These are phyloP conservation scores for Pleurotus cornucopiae DNA, from an alignment of 768 basidiomycete genomes.

Conservation along the genomic window DNA sequence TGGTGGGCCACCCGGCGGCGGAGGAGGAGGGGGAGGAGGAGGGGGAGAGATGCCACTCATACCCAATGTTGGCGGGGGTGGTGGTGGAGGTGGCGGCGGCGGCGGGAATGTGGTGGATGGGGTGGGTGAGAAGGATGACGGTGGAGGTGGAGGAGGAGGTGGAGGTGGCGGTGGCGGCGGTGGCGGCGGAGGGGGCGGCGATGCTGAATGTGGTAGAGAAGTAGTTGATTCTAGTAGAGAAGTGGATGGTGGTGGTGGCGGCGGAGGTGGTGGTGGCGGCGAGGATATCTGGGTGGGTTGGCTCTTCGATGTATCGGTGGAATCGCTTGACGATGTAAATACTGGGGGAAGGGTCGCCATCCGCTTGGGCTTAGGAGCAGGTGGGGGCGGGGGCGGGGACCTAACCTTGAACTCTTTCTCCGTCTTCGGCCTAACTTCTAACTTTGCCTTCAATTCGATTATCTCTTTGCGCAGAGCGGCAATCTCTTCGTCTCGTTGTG, in stretches of 20 bases:
- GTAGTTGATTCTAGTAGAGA: too few species aligned
- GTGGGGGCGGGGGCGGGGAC: constrained; percentile 60
- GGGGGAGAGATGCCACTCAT: constrained; percentile 31
- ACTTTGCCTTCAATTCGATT: constrained; percentile 43
- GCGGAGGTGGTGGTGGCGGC: constrained; percentile 3
- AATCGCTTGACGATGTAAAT: neutral
- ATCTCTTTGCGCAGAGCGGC: constrained; percentile 45
- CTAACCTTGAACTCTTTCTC: constrained; percentile 72
- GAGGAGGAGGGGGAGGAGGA: constrained; percentile 31
- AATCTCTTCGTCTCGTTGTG: constrained; percentile 68
- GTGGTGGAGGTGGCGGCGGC: constrained; percentile 18
- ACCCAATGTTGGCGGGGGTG: constrained; percentile 15
- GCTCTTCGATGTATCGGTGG: neutral
- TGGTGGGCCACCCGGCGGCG: constrained; percentile 22
- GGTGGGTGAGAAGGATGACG: constrained; percentile 24
- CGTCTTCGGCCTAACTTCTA: constrained; percentile 49
- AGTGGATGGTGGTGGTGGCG: constrained; percentile 12
- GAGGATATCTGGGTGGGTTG: constrained; percentile 8
- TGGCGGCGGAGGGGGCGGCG: constrained; percentile 10
- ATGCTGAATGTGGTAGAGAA: neutral
- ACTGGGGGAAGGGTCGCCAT: constrained; percentile 12
- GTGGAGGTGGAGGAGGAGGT: constrained; percentile 12
- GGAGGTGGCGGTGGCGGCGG: constrained; percentile 12
- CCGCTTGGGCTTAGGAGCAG: constrained; percentile 32
- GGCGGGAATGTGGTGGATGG: constrained; percentile 20